Percentiles rank a stretch among this genome's conserved stretches.
Evolutionary conservation across 176 grass and related monocot species (phyloP).

Genomic region (bread wheat (Triticum aestivum)): DNA sequence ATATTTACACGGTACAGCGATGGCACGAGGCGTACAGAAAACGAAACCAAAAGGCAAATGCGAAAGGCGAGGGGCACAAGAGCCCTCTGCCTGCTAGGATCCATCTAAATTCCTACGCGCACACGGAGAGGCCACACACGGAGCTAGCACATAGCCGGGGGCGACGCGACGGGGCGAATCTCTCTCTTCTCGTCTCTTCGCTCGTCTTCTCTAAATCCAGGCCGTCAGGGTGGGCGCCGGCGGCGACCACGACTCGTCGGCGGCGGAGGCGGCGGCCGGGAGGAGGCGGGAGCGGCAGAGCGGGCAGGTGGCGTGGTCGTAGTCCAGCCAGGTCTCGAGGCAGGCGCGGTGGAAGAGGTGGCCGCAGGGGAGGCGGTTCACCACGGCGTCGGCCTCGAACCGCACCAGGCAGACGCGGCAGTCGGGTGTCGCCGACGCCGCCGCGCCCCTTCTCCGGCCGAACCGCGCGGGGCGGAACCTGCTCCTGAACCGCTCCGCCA

Average conservation of each 20-base stretch:
- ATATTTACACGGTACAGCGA: constrained; percentile 50
- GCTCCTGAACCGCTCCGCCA: constrained; percentile 41
- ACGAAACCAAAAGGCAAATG: background rate
- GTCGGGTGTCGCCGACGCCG: background rate
- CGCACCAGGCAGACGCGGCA: constrained; percentile 71
- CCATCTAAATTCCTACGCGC: constrained; percentile 20
- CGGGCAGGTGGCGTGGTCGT: constrained; percentile 87
- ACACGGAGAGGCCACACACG: constrained; percentile 55
- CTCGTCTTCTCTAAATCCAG: background rate
- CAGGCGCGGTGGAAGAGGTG: constrained; percentile 82
- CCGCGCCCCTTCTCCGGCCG: constrained; percentile 3
- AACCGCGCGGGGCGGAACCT: constrained; percentile 47
- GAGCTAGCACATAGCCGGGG: constrained; percentile 37
- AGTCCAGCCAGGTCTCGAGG: constrained; percentile 81
- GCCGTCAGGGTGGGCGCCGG: background rate
- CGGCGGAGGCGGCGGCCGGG: background rate
- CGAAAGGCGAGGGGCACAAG: background rate
- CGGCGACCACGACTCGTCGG: background rate
- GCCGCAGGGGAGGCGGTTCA: constrained; percentile 74
- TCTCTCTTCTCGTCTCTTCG: background rate
- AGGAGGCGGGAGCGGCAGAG: constrained; percentile 68
- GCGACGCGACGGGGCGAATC: constrained; percentile 14
- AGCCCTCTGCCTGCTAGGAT: background rate
- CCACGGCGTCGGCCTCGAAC: constrained; percentile 69
- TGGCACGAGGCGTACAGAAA: background rate